phyloP scores from a whole-genome alignment of 192 early-diverging fungal genomes.

The Rhizoclosmatium globosum region DNA sequence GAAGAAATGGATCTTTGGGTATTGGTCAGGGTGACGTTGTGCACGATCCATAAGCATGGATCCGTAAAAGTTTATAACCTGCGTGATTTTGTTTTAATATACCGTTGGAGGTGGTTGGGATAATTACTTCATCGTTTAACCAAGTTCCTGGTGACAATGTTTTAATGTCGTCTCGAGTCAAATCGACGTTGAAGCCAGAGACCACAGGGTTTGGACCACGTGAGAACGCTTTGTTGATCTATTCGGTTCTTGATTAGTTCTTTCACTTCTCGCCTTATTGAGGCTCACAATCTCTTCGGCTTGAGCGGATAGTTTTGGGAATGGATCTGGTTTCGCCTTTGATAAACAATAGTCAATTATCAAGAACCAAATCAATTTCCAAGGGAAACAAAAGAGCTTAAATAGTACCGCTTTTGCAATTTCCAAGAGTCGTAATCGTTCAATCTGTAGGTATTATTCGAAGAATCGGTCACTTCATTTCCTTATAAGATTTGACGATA shows the following conservation, averaged over 20 bases:
- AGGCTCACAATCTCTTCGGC: conserved; percentile 1
- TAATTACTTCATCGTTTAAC: conserved; percentile 91
- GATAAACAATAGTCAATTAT: neutral
- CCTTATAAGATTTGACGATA: neutral
- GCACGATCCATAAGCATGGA: conserved; percentile 77
- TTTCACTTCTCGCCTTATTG: too few species aligned
- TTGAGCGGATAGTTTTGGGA: neutral
- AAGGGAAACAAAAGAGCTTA: neutral
- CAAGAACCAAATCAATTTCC: neutral
- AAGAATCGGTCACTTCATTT: neutral
- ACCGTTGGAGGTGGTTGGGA: too few species aligned
- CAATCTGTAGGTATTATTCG: neutral
- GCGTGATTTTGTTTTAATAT: neutral
- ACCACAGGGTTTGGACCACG: conserved; percentile 40
- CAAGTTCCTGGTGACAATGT: conserved; percentile 79
- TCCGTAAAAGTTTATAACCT: conserved; percentile 92
- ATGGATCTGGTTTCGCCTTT: neutral
- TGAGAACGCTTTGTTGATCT: conserved; percentile 18
- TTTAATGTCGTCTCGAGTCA: conserved; percentile 68
- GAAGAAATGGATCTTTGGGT: conserved; percentile 82
- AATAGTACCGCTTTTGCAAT: neutral
- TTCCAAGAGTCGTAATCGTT: neutral
- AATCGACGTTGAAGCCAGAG: conserved; percentile 66
- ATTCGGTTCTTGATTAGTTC: too few species aligned
- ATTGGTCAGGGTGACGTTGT: conserved; percentile 37